phyloP scores from a whole-genome alignment of 2,329 filamentous ascomycete species.

The Torrubiellomyces zombiae region DNA sequence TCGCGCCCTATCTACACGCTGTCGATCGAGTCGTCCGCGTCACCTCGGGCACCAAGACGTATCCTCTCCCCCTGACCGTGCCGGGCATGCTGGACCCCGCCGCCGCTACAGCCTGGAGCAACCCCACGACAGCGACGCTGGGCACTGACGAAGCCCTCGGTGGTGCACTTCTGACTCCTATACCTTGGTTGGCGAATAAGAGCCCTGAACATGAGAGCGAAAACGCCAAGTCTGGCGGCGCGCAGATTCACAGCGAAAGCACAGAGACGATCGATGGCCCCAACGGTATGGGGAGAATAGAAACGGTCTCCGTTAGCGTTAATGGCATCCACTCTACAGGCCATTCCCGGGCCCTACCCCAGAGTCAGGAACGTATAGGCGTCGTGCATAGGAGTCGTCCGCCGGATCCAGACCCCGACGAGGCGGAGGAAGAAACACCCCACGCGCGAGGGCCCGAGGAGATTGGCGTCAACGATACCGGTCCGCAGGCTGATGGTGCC shows the following conservation, averaged over 20 bases:
- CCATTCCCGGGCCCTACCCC: conserved; percentile 45
- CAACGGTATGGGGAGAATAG: conserved; percentile 61
- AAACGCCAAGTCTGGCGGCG: conserved; percentile 11
- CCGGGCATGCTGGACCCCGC: conserved; percentile 34
- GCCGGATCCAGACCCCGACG: conserved; percentile 16
- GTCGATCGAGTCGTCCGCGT: conserved; percentile 83
- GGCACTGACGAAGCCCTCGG: conserved; percentile 82
- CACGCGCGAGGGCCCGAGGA: conserved; percentile 73
- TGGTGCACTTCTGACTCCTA: conserved; percentile 81
- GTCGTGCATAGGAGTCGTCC: conserved; percentile 42
- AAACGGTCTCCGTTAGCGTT: conserved; percentile 62
- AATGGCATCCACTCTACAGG: conserved; percentile 47
- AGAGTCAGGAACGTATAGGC: conserved; percentile 72
- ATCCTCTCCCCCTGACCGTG: conserved; percentile 60
- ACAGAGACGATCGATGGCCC: conserved; percentile 70
- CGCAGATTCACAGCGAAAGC: conserved; percentile 48
- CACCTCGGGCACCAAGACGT: conserved; percentile 63
- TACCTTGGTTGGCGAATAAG: conserved; percentile 59
- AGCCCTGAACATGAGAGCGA: conserved; percentile 14
- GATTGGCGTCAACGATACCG: conserved; percentile 75
- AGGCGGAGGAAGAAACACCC: conserved; percentile 47
- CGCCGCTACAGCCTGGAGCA: conserved; percentile 27
- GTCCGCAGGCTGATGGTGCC: conserved; percentile 42
- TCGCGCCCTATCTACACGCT: conserved; percentile 76
- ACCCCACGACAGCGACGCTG: conserved; percentile 30